These are phyloP conservation scores for Boletus sp. DNA, from an alignment of 768 basidiomycete genomes.

Conservation along the genomic window DNA sequence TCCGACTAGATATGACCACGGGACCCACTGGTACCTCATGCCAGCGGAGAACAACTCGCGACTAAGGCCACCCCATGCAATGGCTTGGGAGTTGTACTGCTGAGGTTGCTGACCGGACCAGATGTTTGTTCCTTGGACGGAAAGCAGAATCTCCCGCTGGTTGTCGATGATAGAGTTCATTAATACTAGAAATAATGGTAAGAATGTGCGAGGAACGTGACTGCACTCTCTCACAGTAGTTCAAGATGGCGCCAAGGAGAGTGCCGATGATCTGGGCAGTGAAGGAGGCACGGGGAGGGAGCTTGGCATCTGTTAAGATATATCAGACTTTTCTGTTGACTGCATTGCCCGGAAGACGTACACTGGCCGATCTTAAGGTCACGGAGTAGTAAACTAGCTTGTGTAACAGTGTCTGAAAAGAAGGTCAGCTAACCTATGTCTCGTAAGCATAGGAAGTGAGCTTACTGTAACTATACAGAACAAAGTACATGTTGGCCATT, in stretches of 20 bases:
- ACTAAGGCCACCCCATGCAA: constrained; percentile 40
- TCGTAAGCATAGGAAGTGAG: background rate
- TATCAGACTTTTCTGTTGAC: constrained; percentile 37
- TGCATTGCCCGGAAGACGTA: background rate
- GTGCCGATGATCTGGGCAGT: constrained; percentile 56
- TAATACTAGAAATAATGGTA: constrained; percentile 40
- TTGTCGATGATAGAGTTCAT: constrained; percentile 58
- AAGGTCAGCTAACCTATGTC: constrained; percentile 7
- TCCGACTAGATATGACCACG: constrained; percentile 16
- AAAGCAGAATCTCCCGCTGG: constrained; percentile 49
- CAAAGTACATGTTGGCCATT: constrained; percentile 45
- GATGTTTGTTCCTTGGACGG: constrained; percentile 48
- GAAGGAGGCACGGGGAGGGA: constrained; percentile 30
- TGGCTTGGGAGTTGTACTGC: constrained; percentile 26
- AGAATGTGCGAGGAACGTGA: background rate
- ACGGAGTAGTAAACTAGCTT: too few relatives aligned
- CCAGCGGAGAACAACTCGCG: constrained; percentile 33
- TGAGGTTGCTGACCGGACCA: constrained; percentile 32
- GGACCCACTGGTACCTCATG: constrained; percentile 4
- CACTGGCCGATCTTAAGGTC: constrained; percentile 12
- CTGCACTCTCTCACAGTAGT: constrained; percentile 36
- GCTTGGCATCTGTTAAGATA: constrained; percentile 11
- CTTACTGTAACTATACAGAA: constrained; percentile 47
- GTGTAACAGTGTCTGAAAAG: background rate
- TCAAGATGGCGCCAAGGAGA: constrained; percentile 49